Evolutionary conservation across 2,329 filamentous ascomycete genomes (phyloP).

Genomic region (Apiospora aurea): DNA sequence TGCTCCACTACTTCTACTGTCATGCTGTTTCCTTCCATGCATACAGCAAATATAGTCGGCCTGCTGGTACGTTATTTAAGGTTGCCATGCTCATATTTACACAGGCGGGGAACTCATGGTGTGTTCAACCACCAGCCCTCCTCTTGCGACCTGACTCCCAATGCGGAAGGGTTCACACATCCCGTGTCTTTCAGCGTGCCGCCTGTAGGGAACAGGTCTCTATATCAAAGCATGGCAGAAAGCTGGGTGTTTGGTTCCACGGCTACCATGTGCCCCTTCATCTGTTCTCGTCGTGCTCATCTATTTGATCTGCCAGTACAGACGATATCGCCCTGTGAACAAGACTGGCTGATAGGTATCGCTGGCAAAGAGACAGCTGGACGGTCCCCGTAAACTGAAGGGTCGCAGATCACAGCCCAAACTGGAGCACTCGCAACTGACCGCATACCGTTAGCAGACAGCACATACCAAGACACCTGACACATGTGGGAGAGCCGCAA

Average conservation of each 20-base stretch:
- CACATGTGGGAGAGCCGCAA: constrained; percentile 19
- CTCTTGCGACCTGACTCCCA: neutral
- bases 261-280: neutral
- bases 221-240: neutral
- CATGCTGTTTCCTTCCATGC: constrained; percentile 14
- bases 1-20: constrained; percentile 15
- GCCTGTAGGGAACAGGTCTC: neutral
- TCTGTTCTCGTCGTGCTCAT: neutral
- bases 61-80: neutral
- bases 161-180: neutral
- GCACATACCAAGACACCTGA: constrained; percentile 7
- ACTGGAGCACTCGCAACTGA: neutral
- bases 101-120: neutral
- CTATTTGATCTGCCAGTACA: neutral
- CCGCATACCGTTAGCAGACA: constrained; percentile 7
- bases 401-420: constrained; percentile 10
- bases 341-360: neutral
- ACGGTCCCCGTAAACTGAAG: constrained; percentile 10
- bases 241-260: neutral
- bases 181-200: neutral
- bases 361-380: neutral
- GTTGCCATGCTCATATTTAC: neutral
- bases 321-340: neutral
- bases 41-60: neutral
- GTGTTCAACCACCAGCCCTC: neutral